Base-by-base conservation (phyloP, 495 filamentous ascomycete species). In the Hyaloscypha bicolor region DNA sequence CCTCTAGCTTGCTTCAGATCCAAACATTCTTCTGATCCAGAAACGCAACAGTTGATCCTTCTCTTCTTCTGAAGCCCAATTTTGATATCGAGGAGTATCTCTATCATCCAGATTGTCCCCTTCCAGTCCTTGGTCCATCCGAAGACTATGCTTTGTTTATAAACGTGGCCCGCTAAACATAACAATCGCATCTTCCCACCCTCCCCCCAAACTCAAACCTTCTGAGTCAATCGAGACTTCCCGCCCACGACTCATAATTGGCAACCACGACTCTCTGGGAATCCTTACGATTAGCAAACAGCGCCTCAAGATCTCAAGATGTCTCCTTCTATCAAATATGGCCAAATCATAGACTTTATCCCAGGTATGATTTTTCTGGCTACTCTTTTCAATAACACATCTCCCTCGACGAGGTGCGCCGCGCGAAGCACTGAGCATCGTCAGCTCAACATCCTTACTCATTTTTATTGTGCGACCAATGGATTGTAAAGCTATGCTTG, bases 281-380 rank as follows among this genome's bases (percentile, higher is more conserved):
- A 8, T 39, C 9, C 6, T 1, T 37, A n/a, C 35, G 4, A 52
- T 51, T 25, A 68, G 62, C 25, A 30, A 25, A 62, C 32, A n/a
- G 21, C 25, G 14, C 11, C 32, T 67, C 65, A 75, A 56, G 57
- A 73, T 75, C 21, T 68, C 67, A 75, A 63, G 60, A 75, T 75
- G 73, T 22, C 73, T 69, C 71, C 71, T 66, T 63, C 73, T 35
- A 60, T 69, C 22, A 73, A 71, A 55, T 73, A 82, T 69, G 84
- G 83, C 42, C 83, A 85, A 71, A 77, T 87, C 64, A 80, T 86
- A 60, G 83, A 87, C 75, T 86, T 85, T 73, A 85, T 87, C 69
- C 83, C 83, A 68, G 83, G 84, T 87, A n/a, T n/a, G n/a, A n/a
- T n/a, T n/a, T n/a, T n/a, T n/a, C n/a, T n/a, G n/a, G n/a, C n/a